Evolutionary conservation across 495 filamentous ascomycete species (phyloP).

Genomic region (Daldinia loculata): DNA sequence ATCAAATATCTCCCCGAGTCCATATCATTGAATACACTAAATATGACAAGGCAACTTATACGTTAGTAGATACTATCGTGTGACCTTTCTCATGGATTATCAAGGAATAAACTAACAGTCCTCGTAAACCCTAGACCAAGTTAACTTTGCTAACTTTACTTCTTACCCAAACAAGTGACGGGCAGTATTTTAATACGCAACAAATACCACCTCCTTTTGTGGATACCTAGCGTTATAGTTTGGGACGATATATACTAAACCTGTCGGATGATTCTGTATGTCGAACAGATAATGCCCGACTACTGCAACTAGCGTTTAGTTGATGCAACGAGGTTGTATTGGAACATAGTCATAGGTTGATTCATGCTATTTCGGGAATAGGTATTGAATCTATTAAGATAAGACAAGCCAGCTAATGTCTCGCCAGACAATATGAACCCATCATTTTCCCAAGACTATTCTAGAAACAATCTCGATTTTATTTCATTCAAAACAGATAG

Average conservation of each 20-base stretch:
- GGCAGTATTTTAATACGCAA: not conserved
- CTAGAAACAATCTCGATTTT: not conserved
- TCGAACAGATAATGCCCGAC: constrained; percentile 28
- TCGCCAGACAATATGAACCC: not conserved
- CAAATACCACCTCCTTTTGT: not conserved
- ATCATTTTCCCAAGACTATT: not conserved
- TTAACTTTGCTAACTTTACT: not conserved
- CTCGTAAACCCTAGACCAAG: not conserved
- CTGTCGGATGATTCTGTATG: constrained; percentile 11
- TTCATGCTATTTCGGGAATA: not conserved
- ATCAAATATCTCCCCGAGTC: not conserved
- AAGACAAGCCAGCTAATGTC: not conserved
- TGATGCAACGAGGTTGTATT: constrained; percentile 14
- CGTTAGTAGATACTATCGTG: not conserved
- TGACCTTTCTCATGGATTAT: not conserved
- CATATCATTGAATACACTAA: not conserved
- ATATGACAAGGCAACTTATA: not conserved
- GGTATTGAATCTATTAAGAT: not conserved
- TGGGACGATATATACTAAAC: not conserved
- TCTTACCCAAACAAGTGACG: not conserved
- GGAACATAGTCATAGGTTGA: not conserved
- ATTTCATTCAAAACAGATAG: not conserved
- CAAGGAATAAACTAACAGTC: not conserved
- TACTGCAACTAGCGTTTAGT: not conserved
- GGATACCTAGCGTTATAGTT: not conserved